Evolutionary conservation across 495 filamentous ascomycete genomes (phyloP).

Genomic region (Zalerion maritima): DNA sequence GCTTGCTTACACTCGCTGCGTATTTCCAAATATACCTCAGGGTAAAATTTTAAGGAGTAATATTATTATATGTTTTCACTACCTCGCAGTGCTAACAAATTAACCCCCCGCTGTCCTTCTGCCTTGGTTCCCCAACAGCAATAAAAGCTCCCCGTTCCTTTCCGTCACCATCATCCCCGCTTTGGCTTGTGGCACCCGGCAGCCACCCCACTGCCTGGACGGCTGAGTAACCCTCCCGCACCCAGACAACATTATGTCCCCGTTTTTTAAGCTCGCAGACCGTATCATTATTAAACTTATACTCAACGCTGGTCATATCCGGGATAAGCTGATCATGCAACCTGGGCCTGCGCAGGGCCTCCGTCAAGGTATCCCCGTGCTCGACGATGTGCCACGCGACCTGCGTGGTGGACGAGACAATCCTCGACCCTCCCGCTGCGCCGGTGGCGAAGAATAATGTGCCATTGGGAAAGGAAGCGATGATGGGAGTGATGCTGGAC

Average conservation of each 20-base stretch:
- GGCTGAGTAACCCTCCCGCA: slow-evolving; percentile 45
- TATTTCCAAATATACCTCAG: no score
- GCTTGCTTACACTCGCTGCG: no score
- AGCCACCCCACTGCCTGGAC: slow-evolving; percentile 57
- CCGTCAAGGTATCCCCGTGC: slow-evolving; percentile 36
- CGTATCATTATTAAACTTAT: slow-evolving; percentile 49
- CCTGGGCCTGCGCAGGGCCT: slow-evolving; percentile 51
- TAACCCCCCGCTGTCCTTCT: slow-evolving; percentile 57
- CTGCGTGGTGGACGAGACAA: slow-evolving; percentile 74
- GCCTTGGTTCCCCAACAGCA: slow-evolving; percentile 55
- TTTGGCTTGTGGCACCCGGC: slow-evolving; percentile 60
- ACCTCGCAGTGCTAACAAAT: slow-evolving; percentile 30
- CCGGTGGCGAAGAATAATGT: slow-evolving; percentile 57
- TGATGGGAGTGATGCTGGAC: slow-evolving; percentile 63
- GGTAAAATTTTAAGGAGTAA: no score
- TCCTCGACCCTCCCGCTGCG: slow-evolving; percentile 73
- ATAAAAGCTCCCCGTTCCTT: slow-evolving; percentile 17
- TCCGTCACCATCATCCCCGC: slow-evolving; percentile 54
- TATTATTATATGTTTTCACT: no score
- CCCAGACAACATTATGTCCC: slow-evolving; percentile 65
- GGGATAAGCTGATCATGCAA: slow-evolving; percentile 78
- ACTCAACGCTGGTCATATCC: slow-evolving; percentile 54
- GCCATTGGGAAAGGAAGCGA: slow-evolving; percentile 53
- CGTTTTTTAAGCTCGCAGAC: slow-evolving; percentile 45
- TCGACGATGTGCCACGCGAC: slow-evolving; percentile 62